Conservation (phyloP, 768 basidiomycete genomes). For the Serpula lacrymans region DNA sequence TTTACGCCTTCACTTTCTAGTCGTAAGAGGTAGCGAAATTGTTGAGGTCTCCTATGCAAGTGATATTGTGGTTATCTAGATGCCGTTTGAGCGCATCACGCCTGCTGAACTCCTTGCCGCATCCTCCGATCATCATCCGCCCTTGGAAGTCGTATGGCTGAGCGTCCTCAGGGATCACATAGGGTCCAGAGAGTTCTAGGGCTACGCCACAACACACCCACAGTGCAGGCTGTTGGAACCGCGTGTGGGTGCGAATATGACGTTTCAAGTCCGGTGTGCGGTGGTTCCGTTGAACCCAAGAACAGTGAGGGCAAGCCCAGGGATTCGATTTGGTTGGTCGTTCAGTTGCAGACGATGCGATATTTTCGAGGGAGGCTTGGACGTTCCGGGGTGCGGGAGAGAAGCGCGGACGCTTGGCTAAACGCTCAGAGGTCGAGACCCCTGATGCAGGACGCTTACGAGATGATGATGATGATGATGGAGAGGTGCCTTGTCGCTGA, state of each 20-base stretch:
- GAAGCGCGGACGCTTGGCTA: conserved; percentile 27
- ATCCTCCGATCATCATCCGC: conserved; percentile 33
- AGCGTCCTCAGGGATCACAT: conserved; percentile 18
- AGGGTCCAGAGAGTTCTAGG: conserved; percentile 18
- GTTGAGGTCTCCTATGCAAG: conserved; percentile 29
- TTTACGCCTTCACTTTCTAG: no score
- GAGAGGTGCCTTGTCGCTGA: neutral
- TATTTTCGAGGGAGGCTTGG: conserved; percentile 31
- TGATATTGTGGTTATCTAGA: conserved; percentile 33
- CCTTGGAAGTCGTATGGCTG: conserved; percentile 25
- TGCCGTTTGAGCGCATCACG: conserved; percentile 40
- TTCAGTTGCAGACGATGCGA: conserved; percentile 14
- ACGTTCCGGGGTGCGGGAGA: conserved; percentile 43
- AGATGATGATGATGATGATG: neutral
- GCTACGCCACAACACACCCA: conserved; percentile 38
- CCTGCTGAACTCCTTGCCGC: conserved; percentile 34
- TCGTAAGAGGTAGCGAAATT: conserved; percentile 23
- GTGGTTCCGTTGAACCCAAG: conserved; percentile 44
- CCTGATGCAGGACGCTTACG: conserved; percentile 7
- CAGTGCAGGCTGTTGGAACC: conserved; percentile 29
- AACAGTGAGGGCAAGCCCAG: conserved; percentile 45
- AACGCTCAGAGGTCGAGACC: neutral
- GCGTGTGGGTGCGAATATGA: conserved; percentile 52
- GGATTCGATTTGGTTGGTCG: conserved; percentile 26
- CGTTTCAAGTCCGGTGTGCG: conserved; percentile 59